Percentiles rank a stretch among this genome's conserved stretches.
Conservation (phyloP, 257 asterid species). For the Solanum etuberosum region DNA sequence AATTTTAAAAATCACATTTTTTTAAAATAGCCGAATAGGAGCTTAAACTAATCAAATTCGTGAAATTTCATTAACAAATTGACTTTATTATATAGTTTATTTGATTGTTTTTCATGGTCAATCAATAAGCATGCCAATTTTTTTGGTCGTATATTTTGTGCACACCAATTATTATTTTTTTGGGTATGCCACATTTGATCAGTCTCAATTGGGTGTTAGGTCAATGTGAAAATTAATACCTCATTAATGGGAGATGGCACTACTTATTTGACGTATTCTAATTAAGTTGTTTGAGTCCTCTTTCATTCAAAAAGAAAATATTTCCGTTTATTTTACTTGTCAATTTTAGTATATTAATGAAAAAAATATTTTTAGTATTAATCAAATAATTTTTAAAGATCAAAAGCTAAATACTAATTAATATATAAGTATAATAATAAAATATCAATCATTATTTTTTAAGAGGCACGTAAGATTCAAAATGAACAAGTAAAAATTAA, state of each 20-base stretch:
- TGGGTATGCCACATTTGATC: not conserved
- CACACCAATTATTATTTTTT: not conserved
- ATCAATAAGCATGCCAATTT: not conserved
- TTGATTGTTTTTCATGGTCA: not conserved
- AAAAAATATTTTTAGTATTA: too few species aligned
- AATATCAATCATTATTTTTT: too few species aligned
- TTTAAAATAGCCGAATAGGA: not conserved
- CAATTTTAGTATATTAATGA: too few species aligned
- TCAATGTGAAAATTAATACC: not conserved
- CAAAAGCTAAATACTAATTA: too few species aligned
- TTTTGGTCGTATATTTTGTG: not conserved
- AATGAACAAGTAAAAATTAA: too few species aligned
- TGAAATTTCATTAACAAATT: not conserved
- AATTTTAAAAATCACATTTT: too few species aligned
- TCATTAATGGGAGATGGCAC: not conserved
- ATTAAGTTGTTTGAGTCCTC: not conserved
- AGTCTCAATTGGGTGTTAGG: not conserved
- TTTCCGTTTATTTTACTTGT: not conserved
- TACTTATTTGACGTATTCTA: not conserved
- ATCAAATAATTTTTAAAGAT: too few species aligned
- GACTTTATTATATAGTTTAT: not conserved
- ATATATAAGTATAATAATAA: too few species aligned
- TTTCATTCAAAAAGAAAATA: not conserved
- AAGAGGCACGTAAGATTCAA: too few species aligned
- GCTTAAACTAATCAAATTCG: not conserved